These are phyloP conservation scores for Blepharisma japonicum DNA, from an alignment of 73 alveolate genomes.

Conservation along the genomic window DNA sequence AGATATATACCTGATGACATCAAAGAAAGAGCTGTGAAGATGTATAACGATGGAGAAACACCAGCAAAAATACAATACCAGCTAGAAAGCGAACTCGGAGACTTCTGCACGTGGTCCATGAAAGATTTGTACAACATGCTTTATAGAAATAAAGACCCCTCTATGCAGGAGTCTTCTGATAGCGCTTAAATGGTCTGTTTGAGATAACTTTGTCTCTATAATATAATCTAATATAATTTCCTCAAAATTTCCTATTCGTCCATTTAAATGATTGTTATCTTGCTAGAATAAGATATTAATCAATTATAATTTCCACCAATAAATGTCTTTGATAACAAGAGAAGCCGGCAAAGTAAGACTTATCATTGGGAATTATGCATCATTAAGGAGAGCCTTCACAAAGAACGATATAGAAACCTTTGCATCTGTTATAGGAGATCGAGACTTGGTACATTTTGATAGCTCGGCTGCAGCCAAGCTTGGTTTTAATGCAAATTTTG, in stretches of 20 bases:
- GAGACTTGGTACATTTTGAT: neutral
- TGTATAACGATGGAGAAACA: slow-evolving; percentile 7
- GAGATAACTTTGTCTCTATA: too few relatives aligned
- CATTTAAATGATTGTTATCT: too few relatives aligned
- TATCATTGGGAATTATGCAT: slow-evolving; percentile 2
- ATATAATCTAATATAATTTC: too few relatives aligned
- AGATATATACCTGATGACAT: slow-evolving; percentile 17
- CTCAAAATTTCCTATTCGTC: too few relatives aligned
- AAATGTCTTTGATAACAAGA: slow-evolving; percentile 1
- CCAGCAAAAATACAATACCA: slow-evolving; percentile 11
- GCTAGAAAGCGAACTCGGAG: neutral
- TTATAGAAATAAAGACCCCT: neutral
- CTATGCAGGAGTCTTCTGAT: too few relatives aligned
- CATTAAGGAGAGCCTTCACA: neutral
- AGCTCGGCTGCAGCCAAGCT: neutral
- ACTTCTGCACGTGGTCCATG: slow-evolving; percentile 22
- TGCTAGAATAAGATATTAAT: too few relatives aligned
- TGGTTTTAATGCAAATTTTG: slow-evolving; percentile 11
- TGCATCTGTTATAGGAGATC: neutral
- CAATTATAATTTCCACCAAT: too few relatives aligned
- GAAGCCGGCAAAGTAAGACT: slow-evolving; percentile 14
- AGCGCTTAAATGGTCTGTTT: too few relatives aligned
- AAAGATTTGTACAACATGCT: slow-evolving; percentile 15
- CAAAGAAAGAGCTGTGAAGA: neutral
- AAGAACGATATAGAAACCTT: neutral